Base-by-base conservation (phyloP, 2,329 filamentous ascomycete species). In the Phialophora chinensis region DNA sequence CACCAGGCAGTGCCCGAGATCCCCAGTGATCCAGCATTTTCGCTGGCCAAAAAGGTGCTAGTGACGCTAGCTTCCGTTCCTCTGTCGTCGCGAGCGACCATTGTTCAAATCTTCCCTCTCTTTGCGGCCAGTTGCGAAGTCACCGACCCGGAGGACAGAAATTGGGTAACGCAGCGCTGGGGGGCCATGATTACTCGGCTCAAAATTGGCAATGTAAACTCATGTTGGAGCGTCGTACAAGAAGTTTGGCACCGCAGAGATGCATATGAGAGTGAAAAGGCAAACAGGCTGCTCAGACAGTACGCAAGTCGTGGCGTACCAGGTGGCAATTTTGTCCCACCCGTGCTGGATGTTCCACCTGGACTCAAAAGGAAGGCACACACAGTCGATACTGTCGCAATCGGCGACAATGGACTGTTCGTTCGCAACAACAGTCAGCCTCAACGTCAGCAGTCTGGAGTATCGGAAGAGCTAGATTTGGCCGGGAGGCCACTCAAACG, bases 61-160 rank as follows among this genome's bases (percentile, higher is more conserved):
- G 81, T 84, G 25, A 83, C 86, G 59, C 78, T 91, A 2, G 88
- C 87, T 2, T 88, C 86, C 0, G 87, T 91, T 0, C 87, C 88
- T 1, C 77, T 86, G 1, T 83, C 81, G 11, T 89, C 87, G 42
- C 83, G 88, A 8, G 84, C 88, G 0, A 85, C 87, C 20, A 89
- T 91, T 54, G 84, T 91, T 1, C 89, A 91, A 47, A 89, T 91
- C 65, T 91, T 88, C 70, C 89, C 89, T 1, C 82, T 91, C 1
- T 81, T 90, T 69, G 87, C 86, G 0, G 89, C 89, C 2, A 88
- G 88, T 1, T 89, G 87, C 69, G 89, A 91, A 75, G 85, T 85
- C 8, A 79, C 83, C 27, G 82, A 81, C 2, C 78, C 80, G 14
- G 87, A 90, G 69, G 86, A 90, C 71, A 80, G 89, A 12, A 78